Conservation (phyloP, 2,329 filamentous ascomycete species). For the Ascomycota sp. region DNA sequence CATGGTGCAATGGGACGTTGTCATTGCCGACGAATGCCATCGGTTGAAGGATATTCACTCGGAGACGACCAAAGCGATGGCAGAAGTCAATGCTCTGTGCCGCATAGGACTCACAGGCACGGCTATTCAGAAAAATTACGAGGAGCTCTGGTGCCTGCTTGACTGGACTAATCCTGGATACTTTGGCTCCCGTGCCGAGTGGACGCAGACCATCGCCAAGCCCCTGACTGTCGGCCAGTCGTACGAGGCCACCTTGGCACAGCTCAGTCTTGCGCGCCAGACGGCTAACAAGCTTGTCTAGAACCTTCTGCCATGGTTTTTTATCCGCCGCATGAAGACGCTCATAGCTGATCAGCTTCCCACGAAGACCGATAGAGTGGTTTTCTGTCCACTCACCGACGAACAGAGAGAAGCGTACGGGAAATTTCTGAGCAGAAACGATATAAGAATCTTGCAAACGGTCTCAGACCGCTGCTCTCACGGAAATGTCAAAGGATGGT, state of each 20-base stretch:
- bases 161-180: slow-evolving; percentile 89
- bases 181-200: slow-evolving; percentile 44
- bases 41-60: slow-evolving; percentile 62
- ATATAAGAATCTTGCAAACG: slow-evolving; percentile 46
- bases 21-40: slow-evolving; percentile 89
- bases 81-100: slow-evolving; percentile 75
- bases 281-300: slow-evolving; percentile 71
- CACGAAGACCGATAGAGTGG: slow-evolving; percentile 82
- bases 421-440: slow-evolving; percentile 49
- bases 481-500: slow-evolving; percentile 52
- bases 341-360: slow-evolving; percentile 83
- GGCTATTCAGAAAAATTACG: slow-evolving; percentile 93
- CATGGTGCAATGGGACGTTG: slow-evolving; percentile 75
- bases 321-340: slow-evolving; percentile 80
- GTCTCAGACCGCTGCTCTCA: slow-evolving; percentile 50
- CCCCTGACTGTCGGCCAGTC: slow-evolving; percentile 78
- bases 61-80: slow-evolving; percentile 69
- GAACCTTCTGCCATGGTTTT: slow-evolving; percentile 75
- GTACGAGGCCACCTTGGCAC: slow-evolving; percentile 68
- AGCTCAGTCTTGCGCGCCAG: slow-evolving; percentile 61
- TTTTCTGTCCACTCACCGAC: slow-evolving; percentile 81
- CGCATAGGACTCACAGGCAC: slow-evolving; percentile 87
- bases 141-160: slow-evolving; percentile 86
- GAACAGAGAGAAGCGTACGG: slow-evolving; percentile 69
- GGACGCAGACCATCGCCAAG: slow-evolving; percentile 57